Base-by-base conservation (phyloP, 768 basidiomycete species). In the Royoungia palumana region DNA sequence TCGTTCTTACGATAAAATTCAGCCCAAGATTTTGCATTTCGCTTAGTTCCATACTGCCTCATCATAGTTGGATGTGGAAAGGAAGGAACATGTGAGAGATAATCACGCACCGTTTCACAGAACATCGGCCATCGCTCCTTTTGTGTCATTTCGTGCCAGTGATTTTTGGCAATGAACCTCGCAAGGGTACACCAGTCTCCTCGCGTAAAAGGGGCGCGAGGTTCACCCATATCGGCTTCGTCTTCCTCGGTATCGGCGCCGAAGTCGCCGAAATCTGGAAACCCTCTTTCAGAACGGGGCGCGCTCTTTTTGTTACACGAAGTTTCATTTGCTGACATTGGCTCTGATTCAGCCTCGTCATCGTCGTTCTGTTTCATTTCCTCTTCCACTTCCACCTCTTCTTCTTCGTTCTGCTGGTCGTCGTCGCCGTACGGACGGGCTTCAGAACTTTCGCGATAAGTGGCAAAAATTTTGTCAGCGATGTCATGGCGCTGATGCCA, bases 401-500 rank as follows among this genome's bases (percentile, higher is more conserved):
- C 64, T 20, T 70, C 58, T 21, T 72, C 72, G 14, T 71, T 67
- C 16, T 72, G 72, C 12, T 71, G 71, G 4, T 64, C 62, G n/a
- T 69, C 68, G 17, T 67, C 61, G 6, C 63, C 68, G 39, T 38
- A 47, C 24, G 66, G 60, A 19, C 72, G 72, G 6, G 71, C 69
- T 17, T 76, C 54, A 13, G 44, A 58, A 20, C 34, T 51, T 12
- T 34, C 30, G n/a, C 43, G 79, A 39, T 68, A 67, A 2, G 66
- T 52, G 3, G 66, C 62, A 17, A 83, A 58, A 22, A 84, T 82
- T 57, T 83, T 82, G 57, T 85, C 85, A 1, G 82, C 82, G 22
- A 85, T 60, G 55, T 85, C 83, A 48, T 85, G 81, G 46, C 80
- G 74, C 45, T 74, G 74, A 6, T 75, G 76, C 85, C 85, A 87